Evolutionary conservation across 2,329 filamentous ascomycete genomes (phyloP).

Genomic region (Exophiala spinifera): DNA sequence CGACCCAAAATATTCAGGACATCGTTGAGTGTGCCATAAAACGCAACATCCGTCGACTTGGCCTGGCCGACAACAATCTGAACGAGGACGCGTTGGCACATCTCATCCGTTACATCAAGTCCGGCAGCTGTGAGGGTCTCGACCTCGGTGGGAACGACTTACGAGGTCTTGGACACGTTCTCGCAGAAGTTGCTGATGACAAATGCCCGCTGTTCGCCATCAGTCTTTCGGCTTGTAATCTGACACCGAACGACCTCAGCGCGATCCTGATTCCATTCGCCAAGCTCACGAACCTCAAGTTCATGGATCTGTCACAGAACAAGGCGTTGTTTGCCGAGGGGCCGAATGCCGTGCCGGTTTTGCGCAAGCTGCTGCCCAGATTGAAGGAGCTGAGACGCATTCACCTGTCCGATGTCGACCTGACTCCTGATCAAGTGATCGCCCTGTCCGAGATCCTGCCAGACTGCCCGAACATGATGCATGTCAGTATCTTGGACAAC

Average conservation of each 20-base stretch:
- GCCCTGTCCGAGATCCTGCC: constrained; percentile 86
- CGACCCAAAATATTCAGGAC: constrained; percentile 65
- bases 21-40: constrained; percentile 80
- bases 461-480: constrained; percentile 75
- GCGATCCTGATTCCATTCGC: constrained; percentile 71
- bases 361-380: constrained; percentile 82
- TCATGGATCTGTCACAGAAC: constrained; percentile 91
- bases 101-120: constrained; percentile 71
- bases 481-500: constrained; percentile 85
- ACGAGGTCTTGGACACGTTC: constrained; percentile 42
- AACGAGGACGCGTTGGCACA: constrained; percentile 71
- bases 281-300: constrained; percentile 70
- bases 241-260: constrained; percentile 69
- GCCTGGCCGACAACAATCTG: constrained; percentile 78
- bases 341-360: constrained; percentile 68
- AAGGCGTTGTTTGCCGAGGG: constrained; percentile 70
- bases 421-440: constrained; percentile 85
- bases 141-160: constrained; percentile 85
- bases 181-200: constrained; percentile 52
- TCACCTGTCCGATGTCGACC: constrained; percentile 78
- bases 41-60: constrained; percentile 73
- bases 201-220: constrained; percentile 69
- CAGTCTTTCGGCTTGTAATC: constrained; percentile 79
- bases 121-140: constrained; percentile 77
- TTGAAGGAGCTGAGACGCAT: constrained; percentile 75